phyloP scores from a whole-genome alignment of 352 stramenopile species.

The Globisporangium nagaii region DNA sequence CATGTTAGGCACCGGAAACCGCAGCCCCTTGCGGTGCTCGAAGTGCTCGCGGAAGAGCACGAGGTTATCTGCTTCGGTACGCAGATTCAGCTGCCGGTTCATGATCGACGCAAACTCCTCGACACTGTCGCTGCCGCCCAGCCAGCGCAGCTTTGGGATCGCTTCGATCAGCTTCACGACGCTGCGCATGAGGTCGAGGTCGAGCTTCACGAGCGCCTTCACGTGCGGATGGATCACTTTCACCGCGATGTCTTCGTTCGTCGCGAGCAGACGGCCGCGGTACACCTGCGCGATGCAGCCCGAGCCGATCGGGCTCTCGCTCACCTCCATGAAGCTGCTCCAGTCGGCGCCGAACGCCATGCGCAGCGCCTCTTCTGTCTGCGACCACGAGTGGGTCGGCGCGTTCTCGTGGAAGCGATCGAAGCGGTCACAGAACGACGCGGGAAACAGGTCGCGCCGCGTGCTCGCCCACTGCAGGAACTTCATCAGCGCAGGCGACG shows the following conservation, averaged over 20 bases:
- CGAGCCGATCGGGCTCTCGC: constrained; percentile 74
- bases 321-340: constrained; percentile 44
- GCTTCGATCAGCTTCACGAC: constrained; percentile 61
- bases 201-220: constrained; percentile 77
- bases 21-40: constrained; percentile 35
- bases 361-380: constrained; percentile 77
- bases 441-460: constrained; percentile 91
- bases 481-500: constrained; percentile 93
- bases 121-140: constrained; percentile 75
- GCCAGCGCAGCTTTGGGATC: constrained; percentile 54
- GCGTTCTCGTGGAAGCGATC: constrained; percentile 86
- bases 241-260: constrained; percentile 75
- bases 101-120: constrained; percentile 87
- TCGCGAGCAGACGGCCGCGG: constrained; percentile 61
- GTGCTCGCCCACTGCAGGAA: constrained; percentile 95
- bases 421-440: constrained; percentile 88
- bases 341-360: constrained; percentile 88
- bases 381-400: constrained; percentile 79
- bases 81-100: constrained; percentile 88
- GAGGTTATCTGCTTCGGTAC: constrained; percentile 88
- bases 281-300: constrained; percentile 96
- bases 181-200: constrained; percentile 78
- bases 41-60: constrained; percentile 78
- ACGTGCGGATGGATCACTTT: constrained; percentile 94
- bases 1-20: constrained; percentile 73